A percentile compares a stretch with the other conserved stretches of the same genome.
Conservation (phyloP, 495 filamentous ascomycete genomes). For the Talaromyces trachyspermus region DNA sequence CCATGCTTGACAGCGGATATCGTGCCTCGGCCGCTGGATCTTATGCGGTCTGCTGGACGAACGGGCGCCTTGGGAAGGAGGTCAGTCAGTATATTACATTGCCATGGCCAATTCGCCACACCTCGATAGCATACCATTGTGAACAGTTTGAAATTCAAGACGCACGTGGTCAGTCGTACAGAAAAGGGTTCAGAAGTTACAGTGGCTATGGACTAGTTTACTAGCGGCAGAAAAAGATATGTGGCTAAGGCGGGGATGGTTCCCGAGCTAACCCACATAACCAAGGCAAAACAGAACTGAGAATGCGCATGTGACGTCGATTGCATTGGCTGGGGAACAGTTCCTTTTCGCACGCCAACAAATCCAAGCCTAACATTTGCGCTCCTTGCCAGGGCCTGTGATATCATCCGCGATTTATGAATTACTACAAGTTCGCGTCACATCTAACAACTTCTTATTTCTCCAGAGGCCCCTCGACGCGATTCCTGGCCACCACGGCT, state of each 20-base stretch:
- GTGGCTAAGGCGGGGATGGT: conserved; percentile 1
- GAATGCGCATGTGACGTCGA: conserved; percentile 1
- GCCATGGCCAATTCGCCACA: no score
- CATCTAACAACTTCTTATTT: not conserved
- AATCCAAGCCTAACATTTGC: no score
- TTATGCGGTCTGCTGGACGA: conserved; percentile 19
- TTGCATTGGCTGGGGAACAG: not conserved
- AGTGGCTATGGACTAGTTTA: not conserved
- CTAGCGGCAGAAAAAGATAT: not conserved
- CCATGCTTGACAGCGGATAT: conserved; percentile 18
- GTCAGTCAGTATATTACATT: no score
- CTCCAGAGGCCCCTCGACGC: not conserved
- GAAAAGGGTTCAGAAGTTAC: not conserved
- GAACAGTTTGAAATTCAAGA: no score
- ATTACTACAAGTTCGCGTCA: conserved; percentile 4
- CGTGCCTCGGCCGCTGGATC: conserved; percentile 20
- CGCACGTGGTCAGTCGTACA: not conserved
- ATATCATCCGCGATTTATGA: not conserved
- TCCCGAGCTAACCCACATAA: no score
- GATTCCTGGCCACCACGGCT: conserved; percentile 5
- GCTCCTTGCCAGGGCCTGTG: no score
- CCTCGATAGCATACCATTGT: conserved; percentile 14
- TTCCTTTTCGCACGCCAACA: not conserved
- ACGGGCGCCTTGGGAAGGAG: conserved; percentile 33
- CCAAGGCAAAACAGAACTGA: not conserved